phyloP scores from a whole-genome alignment of 2,329 filamentous ascomycete species.

The Chrysoporthe puriensis region DNA sequence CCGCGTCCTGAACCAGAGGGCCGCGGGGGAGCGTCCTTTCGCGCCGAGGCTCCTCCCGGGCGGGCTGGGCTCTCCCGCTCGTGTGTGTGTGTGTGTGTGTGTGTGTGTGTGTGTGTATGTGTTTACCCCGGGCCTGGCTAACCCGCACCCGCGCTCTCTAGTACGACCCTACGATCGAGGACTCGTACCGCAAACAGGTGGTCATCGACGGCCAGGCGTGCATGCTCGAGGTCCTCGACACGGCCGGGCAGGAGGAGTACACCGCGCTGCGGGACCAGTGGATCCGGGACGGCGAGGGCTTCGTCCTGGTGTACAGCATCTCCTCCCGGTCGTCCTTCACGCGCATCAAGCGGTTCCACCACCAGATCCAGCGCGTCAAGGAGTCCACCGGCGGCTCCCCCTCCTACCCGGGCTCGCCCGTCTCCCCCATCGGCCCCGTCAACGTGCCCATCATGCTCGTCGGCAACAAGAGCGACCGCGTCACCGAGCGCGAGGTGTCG shows the following conservation, averaged over 20 bases:
- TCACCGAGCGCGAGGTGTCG: constrained; percentile 93
- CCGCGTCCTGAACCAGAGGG: background rate
- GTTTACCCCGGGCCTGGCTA: constrained; percentile 4
- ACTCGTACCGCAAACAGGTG: constrained; percentile 85
- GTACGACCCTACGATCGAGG: constrained; percentile 88
- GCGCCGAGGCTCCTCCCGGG: background rate
- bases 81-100: no score
- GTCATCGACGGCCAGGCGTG: constrained; percentile 94
- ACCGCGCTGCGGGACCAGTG: constrained; percentile 95
- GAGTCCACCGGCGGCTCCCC: constrained; percentile 81
- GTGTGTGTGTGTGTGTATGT: no score
- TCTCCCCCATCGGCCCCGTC: constrained; percentile 63
- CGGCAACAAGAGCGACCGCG: constrained; percentile 96
- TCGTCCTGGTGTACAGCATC: constrained; percentile 97
- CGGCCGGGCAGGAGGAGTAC: constrained; percentile 97
- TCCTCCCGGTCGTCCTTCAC: constrained; percentile 94
- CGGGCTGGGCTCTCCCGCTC: background rate
- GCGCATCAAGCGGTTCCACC: constrained; percentile 92
- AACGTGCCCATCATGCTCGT: constrained; percentile 96
- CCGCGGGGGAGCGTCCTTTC: background rate
- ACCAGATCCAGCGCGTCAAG: constrained; percentile 96
- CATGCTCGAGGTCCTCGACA: constrained; percentile 97
- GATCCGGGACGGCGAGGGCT: constrained; percentile 97
- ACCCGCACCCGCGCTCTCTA: constrained; percentile 37
- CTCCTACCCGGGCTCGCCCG: constrained; percentile 75